phyloP scores from a whole-genome alignment of 2,329 filamentous ascomycete genomes.

The Nemania sp. region DNA sequence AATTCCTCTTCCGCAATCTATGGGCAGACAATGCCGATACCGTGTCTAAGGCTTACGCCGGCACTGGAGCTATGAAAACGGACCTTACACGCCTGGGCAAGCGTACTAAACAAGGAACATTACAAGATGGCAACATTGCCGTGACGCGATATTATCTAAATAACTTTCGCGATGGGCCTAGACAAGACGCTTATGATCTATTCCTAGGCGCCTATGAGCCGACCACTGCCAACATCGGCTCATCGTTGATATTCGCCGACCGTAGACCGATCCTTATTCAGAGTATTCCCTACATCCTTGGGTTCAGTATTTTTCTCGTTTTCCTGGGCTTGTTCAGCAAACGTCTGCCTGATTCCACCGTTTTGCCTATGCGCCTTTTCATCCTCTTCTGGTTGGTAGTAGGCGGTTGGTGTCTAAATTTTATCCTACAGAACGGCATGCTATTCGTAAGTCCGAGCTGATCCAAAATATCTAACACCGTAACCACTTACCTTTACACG shows the following conservation, averaged over 20 bases:
- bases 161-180: conserved; percentile 91
- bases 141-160: conserved; percentile 88
- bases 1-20: conserved; percentile 90
- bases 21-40: conserved; percentile 99
- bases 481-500: not conserved
- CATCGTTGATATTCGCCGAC: conserved; percentile 78
- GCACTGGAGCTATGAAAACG: conserved; percentile 96
- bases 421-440: conserved; percentile 83
- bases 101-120: conserved; percentile 79
- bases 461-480: not conserved
- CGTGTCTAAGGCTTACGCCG: conserved; percentile 89
- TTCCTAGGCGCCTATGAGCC: conserved; percentile 88
- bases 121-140: conserved; percentile 87
- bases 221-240: conserved; percentile 69
- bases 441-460: conserved; percentile 74
- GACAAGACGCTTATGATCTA: conserved; percentile 93
- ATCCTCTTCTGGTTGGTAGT: conserved; percentile 76
- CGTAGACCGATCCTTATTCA: conserved; percentile 85
- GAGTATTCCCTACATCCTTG: conserved; percentile 87
- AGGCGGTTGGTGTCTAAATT: conserved; percentile 71
- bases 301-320: conserved; percentile 83
- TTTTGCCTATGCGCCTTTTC: conserved; percentile 83
- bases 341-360: conserved; percentile 69
- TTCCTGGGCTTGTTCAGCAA: conserved; percentile 74
- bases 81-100: conserved; percentile 94